phyloP scores from a whole-genome alignment of 2,329 filamentous ascomycete genomes.

The Sclerotinia glacialis region DNA sequence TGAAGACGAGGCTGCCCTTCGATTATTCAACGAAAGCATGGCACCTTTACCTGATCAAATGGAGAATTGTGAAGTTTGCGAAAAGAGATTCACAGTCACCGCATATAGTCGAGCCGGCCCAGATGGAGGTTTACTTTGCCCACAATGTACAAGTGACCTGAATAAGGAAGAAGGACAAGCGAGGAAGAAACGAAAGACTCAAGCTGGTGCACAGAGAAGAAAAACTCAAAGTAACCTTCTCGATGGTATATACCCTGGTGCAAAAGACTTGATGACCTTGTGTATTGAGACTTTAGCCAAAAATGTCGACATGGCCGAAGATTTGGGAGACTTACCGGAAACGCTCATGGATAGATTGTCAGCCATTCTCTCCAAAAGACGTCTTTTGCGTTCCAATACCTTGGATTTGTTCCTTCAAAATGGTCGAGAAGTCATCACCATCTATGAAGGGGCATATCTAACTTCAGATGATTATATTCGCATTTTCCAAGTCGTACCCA shows the following conservation, averaged over 20 bases:
- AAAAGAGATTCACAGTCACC: conserved; percentile 89
- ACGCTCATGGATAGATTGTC: conserved; percentile 57
- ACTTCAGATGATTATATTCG: conserved; percentile 72
- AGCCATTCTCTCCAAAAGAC: conserved; percentile 57
- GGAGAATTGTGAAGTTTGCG: conserved; percentile 81
- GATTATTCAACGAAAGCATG: conserved; percentile 48
- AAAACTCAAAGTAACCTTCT: conserved; percentile 80
- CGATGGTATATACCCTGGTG: conserved; percentile 67
- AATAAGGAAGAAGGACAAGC: conserved; percentile 62
- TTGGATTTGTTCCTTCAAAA: conserved; percentile 57
- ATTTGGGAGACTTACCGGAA: conserved; percentile 58
- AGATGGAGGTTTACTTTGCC: conserved; percentile 81
- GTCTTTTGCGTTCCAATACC: conserved; percentile 53
- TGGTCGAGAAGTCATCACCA: conserved; percentile 48
- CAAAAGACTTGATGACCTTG: conserved; percentile 64
- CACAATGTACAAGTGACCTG: conserved; percentile 73
- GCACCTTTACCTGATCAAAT: conserved; percentile 63
- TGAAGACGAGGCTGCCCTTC: conserved; percentile 50
- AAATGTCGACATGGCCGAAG: conserved; percentile 61
- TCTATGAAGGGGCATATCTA: conserved; percentile 63
- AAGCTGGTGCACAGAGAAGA: conserved; percentile 57
- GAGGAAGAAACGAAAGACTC: conserved; percentile 55
- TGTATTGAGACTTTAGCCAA: conserved; percentile 62
- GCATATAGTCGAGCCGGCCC: conserved; percentile 80
- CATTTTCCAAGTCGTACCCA: conserved; percentile 73